Evolutionary conservation across 352 stramenopile genomes (phyloP), one percentile per base, ranked within the genome.

Genomic region (Phytophthora agathidicida): DNA sequence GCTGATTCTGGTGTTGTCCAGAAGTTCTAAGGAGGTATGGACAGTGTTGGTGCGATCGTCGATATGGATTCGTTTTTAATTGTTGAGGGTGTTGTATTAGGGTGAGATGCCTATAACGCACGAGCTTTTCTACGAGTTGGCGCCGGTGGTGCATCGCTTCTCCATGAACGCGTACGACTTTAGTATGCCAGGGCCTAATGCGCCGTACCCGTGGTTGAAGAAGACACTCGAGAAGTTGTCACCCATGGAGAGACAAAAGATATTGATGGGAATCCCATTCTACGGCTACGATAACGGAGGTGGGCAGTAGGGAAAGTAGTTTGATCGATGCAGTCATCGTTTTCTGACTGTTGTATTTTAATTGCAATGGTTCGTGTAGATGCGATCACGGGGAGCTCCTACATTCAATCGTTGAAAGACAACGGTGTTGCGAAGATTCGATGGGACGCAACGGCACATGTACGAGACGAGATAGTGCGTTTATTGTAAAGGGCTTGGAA

Each of bases 141-240:
- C 80, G 19, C 77, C 80, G 13, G 8, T 83, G 28, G 84, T 94
- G 19, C 80, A 94, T 39, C 82, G 84, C 7, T 92, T 92, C 49
- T 88, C 82, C 17, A 80, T 94, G 71, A 94, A 94, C 56, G 84
- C 84, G 28, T 94, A 94, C 60, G 84, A 94, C 48, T 88, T 78
- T 58, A 71, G 72, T 36, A 43, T 45, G 1, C 82, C 77, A 10
- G 84, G 84, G 0, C 84, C 84, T 5, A 94, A 90, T 48, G 80
- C 84, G 2, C 84, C 84, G 28, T 70, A 85, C 27, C 60, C 64
- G 14, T 94, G 84, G 84, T 59, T 94, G n/a, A 54, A 83, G 27
- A 60, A 54, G 36, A 92, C 83, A 13, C 44, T 94, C 13, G 30
- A 76, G 17, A 75, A 75, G 14, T 66, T 94, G 43, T 71, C 58